These are phyloP conservation scores for Colletotrichum coccodes DNA, from an alignment of 2,329 filamentous ascomycete species.

Conservation along the genomic window DNA sequence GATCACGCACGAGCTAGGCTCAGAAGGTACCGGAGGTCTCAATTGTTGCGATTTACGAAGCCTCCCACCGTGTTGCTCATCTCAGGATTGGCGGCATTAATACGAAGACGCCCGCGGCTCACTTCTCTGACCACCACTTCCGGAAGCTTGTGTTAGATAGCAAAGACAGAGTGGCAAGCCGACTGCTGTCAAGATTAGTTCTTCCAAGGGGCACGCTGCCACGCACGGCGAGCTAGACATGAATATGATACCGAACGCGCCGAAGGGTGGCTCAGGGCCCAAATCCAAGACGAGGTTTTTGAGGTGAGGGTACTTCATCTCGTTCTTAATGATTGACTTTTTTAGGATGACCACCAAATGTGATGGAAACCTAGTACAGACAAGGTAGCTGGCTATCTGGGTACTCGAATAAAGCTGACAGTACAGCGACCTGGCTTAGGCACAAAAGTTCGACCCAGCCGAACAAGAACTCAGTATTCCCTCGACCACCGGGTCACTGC, in stretches of 20 bases:
- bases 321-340: background rate
- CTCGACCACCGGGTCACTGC: no score
- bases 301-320: background rate
- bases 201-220: background rate
- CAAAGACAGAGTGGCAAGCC: background rate
- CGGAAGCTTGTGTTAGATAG: background rate
- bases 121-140: background rate
- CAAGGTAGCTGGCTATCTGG: no score
- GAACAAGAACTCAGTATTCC: no score
- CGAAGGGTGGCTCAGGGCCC: background rate
- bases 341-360: background rate
- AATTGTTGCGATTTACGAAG: background rate
- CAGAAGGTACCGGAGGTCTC: conserved; percentile 12
- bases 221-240: background rate
- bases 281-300: background rate
- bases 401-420: background rate
- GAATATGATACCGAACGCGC: background rate
- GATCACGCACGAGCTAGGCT: conserved; percentile 5
- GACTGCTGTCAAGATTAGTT: background rate
- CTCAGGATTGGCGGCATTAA: background rate
- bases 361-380: no score
- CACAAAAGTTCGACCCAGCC: background rate
- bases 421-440: background rate
- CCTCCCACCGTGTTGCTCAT: background rate
- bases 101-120: background rate